These are phyloP conservation scores for Solioccasus polychromus DNA, from an alignment of 768 basidiomycete genomes.

Conservation along the genomic window DNA sequence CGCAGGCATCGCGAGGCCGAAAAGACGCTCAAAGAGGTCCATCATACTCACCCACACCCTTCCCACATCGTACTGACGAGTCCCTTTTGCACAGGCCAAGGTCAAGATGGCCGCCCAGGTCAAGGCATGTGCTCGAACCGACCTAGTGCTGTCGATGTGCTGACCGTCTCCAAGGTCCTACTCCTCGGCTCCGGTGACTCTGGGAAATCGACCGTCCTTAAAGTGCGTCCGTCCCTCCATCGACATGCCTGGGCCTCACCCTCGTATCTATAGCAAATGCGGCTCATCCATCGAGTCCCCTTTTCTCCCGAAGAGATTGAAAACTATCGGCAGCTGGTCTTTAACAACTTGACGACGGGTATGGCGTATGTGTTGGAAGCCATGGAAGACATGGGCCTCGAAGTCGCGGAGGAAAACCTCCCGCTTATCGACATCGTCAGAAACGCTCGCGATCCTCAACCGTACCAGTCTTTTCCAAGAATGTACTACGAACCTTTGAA, in stretches of 20 bases:
- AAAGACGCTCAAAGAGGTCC: constrained; percentile 73
- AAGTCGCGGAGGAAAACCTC: constrained; percentile 60
- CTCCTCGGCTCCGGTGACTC: constrained; percentile 92
- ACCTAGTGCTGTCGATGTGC: too few relatives aligned
- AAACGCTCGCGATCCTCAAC: constrained; percentile 65
- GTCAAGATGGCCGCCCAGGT: constrained; percentile 68
- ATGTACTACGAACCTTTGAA: constrained; percentile 65
- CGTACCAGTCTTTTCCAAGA: constrained; percentile 77
- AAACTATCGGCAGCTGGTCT: constrained; percentile 86
- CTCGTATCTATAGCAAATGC: constrained; percentile 74
- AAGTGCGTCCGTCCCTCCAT: constrained; percentile 46
- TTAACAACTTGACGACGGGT: constrained; percentile 87
- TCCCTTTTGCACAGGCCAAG: constrained; percentile 60
- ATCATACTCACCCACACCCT: background rate
- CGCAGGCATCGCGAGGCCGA: constrained; percentile 66
- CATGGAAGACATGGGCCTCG: constrained; percentile 85
- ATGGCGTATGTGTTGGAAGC: constrained; percentile 80
- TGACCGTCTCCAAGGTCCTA: constrained; percentile 65
- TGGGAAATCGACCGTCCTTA: constrained; percentile 90
- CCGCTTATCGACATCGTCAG: constrained; percentile 62
- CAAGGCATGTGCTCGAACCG: constrained; percentile 56
- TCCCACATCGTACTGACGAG: background rate
- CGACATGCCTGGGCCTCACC: background rate
- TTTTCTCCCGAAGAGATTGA: constrained; percentile 85
- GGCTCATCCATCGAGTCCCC: constrained; percentile 84